phyloP scores from a whole-genome alignment of 768 basidiomycete species.

The Calocybe gangraenosa region DNA sequence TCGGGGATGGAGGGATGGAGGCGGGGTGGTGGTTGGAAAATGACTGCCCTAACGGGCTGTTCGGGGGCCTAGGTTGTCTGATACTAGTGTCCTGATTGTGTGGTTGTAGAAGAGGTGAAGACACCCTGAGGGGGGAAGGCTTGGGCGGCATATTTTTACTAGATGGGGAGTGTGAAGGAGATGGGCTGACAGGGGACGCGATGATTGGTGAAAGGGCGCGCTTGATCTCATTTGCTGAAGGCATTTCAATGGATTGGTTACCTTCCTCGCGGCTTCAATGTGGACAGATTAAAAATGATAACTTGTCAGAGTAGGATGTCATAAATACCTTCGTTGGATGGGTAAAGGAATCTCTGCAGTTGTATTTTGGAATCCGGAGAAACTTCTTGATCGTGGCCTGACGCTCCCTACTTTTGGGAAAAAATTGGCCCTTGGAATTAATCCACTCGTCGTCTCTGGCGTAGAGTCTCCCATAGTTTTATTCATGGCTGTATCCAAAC shows the following conservation, averaged over 20 bases:
- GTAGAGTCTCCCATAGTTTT: constrained; percentile 1
- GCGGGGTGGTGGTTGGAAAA: constrained; percentile 6
- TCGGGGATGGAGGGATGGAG: constrained; percentile 19
- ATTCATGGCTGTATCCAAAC: constrained; percentile 3
- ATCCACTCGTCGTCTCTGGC: constrained; percentile 12
- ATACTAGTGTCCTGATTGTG: neutral
- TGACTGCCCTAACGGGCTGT: constrained; percentile 32
- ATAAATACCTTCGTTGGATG: constrained; percentile 26
- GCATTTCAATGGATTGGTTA: constrained; percentile 16
- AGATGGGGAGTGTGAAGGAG: constrained; percentile 10
- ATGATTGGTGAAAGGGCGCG: constrained; percentile 20
- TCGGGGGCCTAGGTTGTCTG: constrained; percentile 24
- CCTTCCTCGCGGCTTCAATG: constrained; percentile 24
- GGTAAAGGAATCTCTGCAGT: constrained; percentile 25
- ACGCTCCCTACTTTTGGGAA: constrained; percentile 47
- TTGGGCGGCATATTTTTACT: constrained; percentile 10
- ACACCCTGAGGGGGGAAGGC: constrained; percentile 16
- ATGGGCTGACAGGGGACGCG: constrained; percentile 12
- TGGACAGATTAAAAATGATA: constrained; percentile 1
- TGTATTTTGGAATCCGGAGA: constrained; percentile 61
- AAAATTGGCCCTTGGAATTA: constrained; percentile 60
- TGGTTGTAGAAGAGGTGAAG: constrained; percentile 8
- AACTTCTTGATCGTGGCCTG: constrained; percentile 72
- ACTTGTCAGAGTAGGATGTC: neutral
- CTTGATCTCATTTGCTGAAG: constrained; percentile 18